Evolutionary conservation across 108 stramenopile species (phyloP).

Genomic region (Cyclotella baltica): DNA sequence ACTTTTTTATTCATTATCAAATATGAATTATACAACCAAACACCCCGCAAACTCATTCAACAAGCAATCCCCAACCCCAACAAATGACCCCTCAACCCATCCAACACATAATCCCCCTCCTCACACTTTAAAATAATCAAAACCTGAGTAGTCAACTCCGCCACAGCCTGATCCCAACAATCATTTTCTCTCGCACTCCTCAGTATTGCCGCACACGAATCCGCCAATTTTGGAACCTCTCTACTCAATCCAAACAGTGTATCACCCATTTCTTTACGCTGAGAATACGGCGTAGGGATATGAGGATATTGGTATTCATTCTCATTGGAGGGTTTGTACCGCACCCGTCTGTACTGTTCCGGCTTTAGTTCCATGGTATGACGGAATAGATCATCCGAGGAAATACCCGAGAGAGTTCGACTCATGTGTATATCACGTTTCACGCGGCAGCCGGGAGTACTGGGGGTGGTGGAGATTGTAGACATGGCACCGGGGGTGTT

Average conservation of each 20-base stretch:
- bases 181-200: conserved; percentile 69
- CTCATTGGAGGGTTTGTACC: conserved; percentile 5
- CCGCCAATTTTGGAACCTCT: conserved; percentile 64
- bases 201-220: conserved; percentile 66
- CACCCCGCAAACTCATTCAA: too few species aligned
- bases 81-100: conserved; percentile 73
- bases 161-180: conserved; percentile 82
- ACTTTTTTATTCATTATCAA: neutral
- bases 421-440: conserved; percentile 42
- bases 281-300: conserved; percentile 72
- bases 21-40: too few species aligned
- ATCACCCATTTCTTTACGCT: conserved; percentile 81
- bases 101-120: conserved; percentile 67
- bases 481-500: conserved; percentile 48
- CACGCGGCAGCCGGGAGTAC: conserved; percentile 27
- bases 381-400: conserved; percentile 42
- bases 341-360: conserved; percentile 77
- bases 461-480: conserved; percentile 31
- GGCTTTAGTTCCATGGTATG: conserved; percentile 62
- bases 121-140: conserved; percentile 72
- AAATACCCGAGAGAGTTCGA: conserved; percentile 36
- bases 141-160: conserved; percentile 80
- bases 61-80: conserved; percentile 71
- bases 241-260: conserved; percentile 69
- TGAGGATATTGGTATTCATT: conserved; percentile 66